These are phyloP conservation scores for Hydnum rufescens DNA, from an alignment of 768 basidiomycete genomes.

Conservation along the genomic window DNA sequence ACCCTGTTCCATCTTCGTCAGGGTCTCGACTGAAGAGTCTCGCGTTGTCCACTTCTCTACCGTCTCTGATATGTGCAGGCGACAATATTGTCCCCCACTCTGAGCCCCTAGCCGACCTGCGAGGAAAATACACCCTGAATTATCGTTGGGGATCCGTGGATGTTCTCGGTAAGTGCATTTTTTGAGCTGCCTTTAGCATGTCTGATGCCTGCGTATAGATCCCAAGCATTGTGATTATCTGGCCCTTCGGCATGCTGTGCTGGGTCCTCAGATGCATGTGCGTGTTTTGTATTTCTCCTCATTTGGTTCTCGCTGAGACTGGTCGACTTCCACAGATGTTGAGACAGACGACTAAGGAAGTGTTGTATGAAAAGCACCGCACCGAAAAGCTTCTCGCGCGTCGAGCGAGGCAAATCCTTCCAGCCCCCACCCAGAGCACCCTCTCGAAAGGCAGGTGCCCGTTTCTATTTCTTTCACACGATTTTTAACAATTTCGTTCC, in stretches of 20 bases:
- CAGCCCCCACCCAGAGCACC: no score
- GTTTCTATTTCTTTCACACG: no score
- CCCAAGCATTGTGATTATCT: slow-evolving; percentile 79
- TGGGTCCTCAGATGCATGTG: slow-evolving; percentile 76
- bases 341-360: slow-evolving; percentile 68
- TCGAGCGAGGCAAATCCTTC: no score
- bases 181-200: no score
- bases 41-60: background rate
- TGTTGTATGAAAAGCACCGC: slow-evolving; percentile 82
- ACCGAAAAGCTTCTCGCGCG: slow-evolving; percentile 79
- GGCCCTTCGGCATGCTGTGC: slow-evolving; percentile 59
- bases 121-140: slow-evolving; percentile 54
- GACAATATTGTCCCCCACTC: no score
- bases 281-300: slow-evolving; percentile 13
- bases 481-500: no score
- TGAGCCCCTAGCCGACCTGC: slow-evolving; percentile 24
- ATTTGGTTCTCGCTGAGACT: background rate
- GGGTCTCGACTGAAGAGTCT: background rate
- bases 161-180: slow-evolving; percentile 31
- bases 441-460: no score
- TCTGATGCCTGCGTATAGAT: slow-evolving; percentile 17
- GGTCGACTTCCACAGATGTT: slow-evolving; percentile 35
- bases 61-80: background rate
- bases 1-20: slow-evolving; percentile 15
- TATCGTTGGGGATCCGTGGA: slow-evolving; percentile 83